Evolutionary conservation across 257 asterid genomes (phyloP).

Genomic region (Lithospermum erythrorhizon): DNA sequence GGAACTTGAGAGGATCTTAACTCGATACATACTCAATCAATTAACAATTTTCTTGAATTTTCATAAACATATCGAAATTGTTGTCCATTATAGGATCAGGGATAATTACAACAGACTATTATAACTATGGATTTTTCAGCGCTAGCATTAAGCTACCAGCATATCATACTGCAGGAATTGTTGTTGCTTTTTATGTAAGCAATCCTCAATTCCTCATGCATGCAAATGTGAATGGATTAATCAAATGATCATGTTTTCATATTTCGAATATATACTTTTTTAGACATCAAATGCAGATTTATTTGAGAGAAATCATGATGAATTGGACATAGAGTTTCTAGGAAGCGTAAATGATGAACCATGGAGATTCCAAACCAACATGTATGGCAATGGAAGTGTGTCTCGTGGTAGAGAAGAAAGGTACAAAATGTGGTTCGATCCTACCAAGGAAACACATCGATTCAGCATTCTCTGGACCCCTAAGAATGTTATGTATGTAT

Average conservation of each 20-base stretch:
- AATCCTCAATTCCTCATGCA: not conserved
- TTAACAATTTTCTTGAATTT: too few species aligned
- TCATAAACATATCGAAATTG: not conserved
- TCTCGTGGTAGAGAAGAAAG: conserved; percentile 91
- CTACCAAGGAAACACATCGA: conserved; percentile 56
- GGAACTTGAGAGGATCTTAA: too few species aligned
- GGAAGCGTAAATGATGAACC: conserved; percentile 71
- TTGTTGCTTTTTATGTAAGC: conserved; percentile 84
- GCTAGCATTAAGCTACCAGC: conserved; percentile 85
- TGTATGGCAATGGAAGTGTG: conserved; percentile 82
- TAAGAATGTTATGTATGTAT: conserved; percentile 41
- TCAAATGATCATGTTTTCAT: too few species aligned
- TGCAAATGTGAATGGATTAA: too few species aligned
- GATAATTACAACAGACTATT: conserved; percentile 69
- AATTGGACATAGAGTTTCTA: conserved; percentile 77
- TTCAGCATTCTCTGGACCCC: conserved; percentile 93
- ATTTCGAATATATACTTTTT: not conserved
- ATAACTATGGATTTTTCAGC: conserved; percentile 84
- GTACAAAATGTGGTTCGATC: conserved; percentile 88
- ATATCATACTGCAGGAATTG: conserved; percentile 65
- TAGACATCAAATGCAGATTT: conserved; percentile 82
- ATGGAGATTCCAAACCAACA: conserved; percentile 87
- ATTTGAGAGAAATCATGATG: conserved; percentile 87
- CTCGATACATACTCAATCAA: too few species aligned
- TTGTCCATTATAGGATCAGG: conserved; percentile 64